Conservation (phyloP, 2,329 filamentous ascomycete genomes). For the Trichoderma sp. region DNA sequence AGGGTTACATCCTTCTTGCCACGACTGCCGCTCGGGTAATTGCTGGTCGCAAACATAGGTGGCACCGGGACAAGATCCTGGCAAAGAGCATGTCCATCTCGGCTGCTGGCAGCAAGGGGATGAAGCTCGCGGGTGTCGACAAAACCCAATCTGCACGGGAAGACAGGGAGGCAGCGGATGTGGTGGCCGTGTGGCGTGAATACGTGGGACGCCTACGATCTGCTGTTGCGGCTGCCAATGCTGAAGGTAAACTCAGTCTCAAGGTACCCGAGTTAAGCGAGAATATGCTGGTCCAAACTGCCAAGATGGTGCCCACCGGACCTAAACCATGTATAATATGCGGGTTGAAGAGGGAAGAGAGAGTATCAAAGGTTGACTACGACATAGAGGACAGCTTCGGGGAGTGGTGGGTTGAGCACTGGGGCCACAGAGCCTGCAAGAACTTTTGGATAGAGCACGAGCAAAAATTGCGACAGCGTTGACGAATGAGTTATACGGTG, state of each 20-base stretch:
- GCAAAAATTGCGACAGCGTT: constrained; percentile 65
- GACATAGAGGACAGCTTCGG: constrained; percentile 86
- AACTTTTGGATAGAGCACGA: constrained; percentile 84
- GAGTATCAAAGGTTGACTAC: constrained; percentile 70
- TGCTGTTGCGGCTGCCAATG: constrained; percentile 64
- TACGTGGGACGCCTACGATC: constrained; percentile 72
- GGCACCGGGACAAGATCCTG: constrained; percentile 84
- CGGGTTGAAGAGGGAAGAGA: constrained; percentile 82
- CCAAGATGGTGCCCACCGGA: constrained; percentile 71
- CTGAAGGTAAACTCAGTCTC: constrained; percentile 50
- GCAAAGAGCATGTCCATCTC: constrained; percentile 88
- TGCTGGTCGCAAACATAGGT: constrained; percentile 78
- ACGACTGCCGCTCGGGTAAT: constrained; percentile 75
- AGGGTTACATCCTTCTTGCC: constrained; percentile 60
- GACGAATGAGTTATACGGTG: neutral
- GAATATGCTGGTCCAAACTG: constrained; percentile 63
- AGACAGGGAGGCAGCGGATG: constrained; percentile 78
- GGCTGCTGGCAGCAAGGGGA: constrained; percentile 70
- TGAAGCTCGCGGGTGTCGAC: constrained; percentile 88
- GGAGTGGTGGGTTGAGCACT: constrained; percentile 94
- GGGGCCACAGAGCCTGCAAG: constrained; percentile 75
- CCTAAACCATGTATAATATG: constrained; percentile 78
- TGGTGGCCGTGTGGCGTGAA: constrained; percentile 70
- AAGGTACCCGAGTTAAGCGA: constrained; percentile 69
- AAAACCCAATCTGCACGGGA: constrained; percentile 78